Base-by-base conservation (phyloP, 1,139 yeast species). In the Pichia sp. region DNA sequence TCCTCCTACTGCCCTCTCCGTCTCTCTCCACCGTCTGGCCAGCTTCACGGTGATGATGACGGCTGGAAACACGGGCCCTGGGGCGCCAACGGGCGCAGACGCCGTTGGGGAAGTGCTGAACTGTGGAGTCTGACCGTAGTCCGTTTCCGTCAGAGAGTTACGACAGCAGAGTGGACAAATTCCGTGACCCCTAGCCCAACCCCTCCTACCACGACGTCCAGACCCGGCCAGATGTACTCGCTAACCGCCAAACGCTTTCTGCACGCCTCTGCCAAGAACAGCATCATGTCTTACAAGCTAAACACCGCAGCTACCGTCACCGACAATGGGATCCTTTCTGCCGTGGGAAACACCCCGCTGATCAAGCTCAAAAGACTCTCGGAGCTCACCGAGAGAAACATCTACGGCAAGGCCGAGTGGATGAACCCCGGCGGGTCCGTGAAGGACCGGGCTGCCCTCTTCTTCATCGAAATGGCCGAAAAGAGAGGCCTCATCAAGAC, bases 361-460 rank as follows among this genome's bases (percentile, higher is more conserved):
- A 74, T 90, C 60, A 78, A 79, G 62, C 76, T 90, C 51, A 84
- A 85, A 61, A 76, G 78, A 60, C 75, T 90, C 45, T 83, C 85
- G 56, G 75, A 73, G 48, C 75, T 89, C 49, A 83, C 90, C 16
- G 90, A 90, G 10, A 75, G 96, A 63, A 87, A 90, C 64, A 82
- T 90, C 62, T 89, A 82, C 67, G 97, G 89, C 52, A 90, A 90
- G 69, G 95, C 95, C 13, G 97, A 90, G 72, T 87, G 84, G 73
- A 87, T 87, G 86, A 90, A 90, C 71, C 97, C 97, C 1, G 97
- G 97, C 50, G 97, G 97, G 0, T 86, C 95, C 5, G 90, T 90
- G 58, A 90, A 90, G 68, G 97, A 90, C 69, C 78, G 97, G 57
- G 97, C 97, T 7, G 97, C 97, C 0, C 74, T 87, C 50, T 89